phyloP scores from a whole-genome alignment of 179 eudicot genomes.

The Amaranthus tricolor region DNA sequence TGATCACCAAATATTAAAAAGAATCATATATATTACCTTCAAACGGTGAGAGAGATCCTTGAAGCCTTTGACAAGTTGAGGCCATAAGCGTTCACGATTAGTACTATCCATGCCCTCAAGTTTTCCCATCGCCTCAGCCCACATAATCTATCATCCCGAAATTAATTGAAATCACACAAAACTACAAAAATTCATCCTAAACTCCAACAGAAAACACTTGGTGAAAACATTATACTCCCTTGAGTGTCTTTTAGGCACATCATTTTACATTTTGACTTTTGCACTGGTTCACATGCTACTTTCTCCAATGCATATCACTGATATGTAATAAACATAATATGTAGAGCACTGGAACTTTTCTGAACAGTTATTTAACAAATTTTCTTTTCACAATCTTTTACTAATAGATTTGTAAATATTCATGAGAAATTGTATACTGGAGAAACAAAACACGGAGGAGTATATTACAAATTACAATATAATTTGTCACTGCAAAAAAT shows the following conservation, averaged over 20 bases:
- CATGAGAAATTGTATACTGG: too few species aligned
- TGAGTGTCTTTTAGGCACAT: background rate
- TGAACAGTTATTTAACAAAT: too few species aligned
- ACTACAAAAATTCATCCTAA: background rate
- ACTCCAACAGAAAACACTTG: background rate
- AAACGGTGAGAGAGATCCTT: slow-evolving; percentile 95
- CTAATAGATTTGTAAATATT: too few species aligned
- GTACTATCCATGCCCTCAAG: slow-evolving; percentile 97
- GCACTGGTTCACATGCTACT: too few species aligned
- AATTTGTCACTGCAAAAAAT: background rate
- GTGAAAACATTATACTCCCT: background rate
- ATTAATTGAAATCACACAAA: slow-evolving; percentile 34
- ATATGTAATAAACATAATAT: too few species aligned
- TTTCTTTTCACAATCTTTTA: too few species aligned
- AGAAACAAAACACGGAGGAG: too few species aligned
- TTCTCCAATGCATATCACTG: too few species aligned
- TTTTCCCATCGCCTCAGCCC: slow-evolving; percentile 98
- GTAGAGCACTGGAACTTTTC: too few species aligned
- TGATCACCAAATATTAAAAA: background rate
- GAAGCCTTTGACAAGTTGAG: slow-evolving; percentile 89
- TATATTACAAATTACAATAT: background rate
- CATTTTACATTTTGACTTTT: too few species aligned
- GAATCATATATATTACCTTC: slow-evolving; percentile 46
- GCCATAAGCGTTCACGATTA: slow-evolving; percentile 92
- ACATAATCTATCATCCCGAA: slow-evolving; percentile 74